These are phyloP conservation scores for Sphaceloma murrayae DNA, from an alignment of 2,329 filamentous ascomycete genomes.

Conservation along the genomic window DNA sequence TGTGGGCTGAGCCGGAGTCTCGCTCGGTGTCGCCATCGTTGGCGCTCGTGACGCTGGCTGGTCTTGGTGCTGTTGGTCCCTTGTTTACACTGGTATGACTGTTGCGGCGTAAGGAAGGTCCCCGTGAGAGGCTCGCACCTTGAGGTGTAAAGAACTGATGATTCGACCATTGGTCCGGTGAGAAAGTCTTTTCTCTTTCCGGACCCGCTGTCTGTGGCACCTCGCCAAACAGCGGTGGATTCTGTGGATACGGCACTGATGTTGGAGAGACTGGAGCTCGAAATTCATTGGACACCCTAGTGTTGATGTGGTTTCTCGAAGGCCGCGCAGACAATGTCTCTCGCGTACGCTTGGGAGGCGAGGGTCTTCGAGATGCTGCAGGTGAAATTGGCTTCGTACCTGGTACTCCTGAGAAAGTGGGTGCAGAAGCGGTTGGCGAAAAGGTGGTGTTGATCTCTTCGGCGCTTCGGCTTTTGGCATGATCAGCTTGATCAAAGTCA, in stretches of 20 bases:
- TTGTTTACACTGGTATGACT: conserved; percentile 1
- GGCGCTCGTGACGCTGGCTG: conserved; percentile 5
- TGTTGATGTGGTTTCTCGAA: conserved; percentile 12
- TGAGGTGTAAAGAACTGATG: conserved; percentile 13
- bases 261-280: conserved; percentile 14
- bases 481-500: conserved; percentile 21
- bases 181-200: conserved; percentile 1
- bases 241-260: conserved; percentile 1
- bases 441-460: conserved; percentile 44
- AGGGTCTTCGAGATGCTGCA: conserved; percentile 24
- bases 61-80: not conserved
- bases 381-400: conserved; percentile 35
- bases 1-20: conserved; percentile 20
- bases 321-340: conserved; percentile 9
- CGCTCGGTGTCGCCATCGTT: conserved; percentile 22
- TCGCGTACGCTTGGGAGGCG: conserved; percentile 15
- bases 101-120: conserved; percentile 5
- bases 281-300: conserved; percentile 8
- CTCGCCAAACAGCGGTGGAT: conserved; percentile 11
- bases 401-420: conserved; percentile 33
- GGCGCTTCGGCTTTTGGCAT: conserved; percentile 38
- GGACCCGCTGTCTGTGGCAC: not conserved
- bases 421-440: conserved; percentile 38
- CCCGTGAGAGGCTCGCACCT: conserved; percentile 10
- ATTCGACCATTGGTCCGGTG: conserved; percentile 10